phyloP scores from a whole-genome alignment of 805 yeast genomes.

The Schwanniomyces occidentalis region DNA sequence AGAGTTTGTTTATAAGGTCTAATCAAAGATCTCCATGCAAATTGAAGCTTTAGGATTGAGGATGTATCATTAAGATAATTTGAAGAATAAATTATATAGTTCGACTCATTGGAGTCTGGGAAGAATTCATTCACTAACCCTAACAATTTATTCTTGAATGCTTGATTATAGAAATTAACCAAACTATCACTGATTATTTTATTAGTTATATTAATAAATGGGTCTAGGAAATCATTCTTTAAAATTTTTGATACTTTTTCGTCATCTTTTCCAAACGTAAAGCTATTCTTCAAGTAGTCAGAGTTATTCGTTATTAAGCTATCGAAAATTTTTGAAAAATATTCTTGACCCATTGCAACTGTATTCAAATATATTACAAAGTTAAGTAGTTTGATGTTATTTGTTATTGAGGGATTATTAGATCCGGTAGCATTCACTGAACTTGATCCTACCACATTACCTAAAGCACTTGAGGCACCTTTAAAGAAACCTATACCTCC shows the following conservation, averaged over 20 bases:
- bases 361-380: constrained; percentile 75
- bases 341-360: constrained; percentile 59
- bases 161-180: constrained; percentile 49
- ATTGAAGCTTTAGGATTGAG: constrained; percentile 50
- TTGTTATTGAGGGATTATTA: constrained; percentile 25
- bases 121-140: constrained; percentile 45
- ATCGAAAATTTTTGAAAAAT: constrained; percentile 53
- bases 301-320: constrained; percentile 33
- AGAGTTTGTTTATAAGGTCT: constrained; percentile 64
- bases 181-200: constrained; percentile 46
- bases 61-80: constrained; percentile 28
- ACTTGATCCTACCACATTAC: constrained; percentile 39
- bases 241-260: constrained; percentile 32
- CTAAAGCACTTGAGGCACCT: constrained; percentile 45
- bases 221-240: constrained; percentile 32
- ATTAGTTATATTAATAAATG: constrained; percentile 31
- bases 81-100: constrained; percentile 31
- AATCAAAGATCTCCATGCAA: constrained; percentile 64
- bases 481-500: constrained; percentile 38
- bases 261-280: constrained; percentile 39
- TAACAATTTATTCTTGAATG: constrained; percentile 45
- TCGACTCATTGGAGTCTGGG: constrained; percentile 32
- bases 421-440: constrained; percentile 23
- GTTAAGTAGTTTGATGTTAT: constrained; percentile 49
- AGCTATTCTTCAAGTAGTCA: constrained; percentile 21